These are phyloP conservation scores for Nakazawaea anatomiae DNA, from an alignment of 805 yeast genomes.

Conservation along the genomic window DNA sequence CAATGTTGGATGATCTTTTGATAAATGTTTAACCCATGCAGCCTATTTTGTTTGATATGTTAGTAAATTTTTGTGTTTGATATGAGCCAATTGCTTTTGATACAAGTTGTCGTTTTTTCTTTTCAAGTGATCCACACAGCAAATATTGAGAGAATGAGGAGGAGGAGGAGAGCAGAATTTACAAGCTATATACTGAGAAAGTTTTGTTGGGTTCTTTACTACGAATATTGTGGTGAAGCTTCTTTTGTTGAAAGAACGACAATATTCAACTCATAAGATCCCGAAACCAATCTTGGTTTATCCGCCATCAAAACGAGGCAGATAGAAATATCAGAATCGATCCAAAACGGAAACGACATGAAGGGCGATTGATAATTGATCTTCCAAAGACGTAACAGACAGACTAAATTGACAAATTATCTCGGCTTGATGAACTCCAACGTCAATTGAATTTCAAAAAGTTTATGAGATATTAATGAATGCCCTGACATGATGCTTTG, in stretches of 20 bases:
- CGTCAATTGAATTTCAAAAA: background rate
- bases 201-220: constrained; percentile 80
- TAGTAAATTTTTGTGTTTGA: constrained; percentile 21
- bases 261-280: constrained; percentile 82
- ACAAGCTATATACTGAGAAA: constrained; percentile 10
- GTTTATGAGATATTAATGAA: constrained; percentile 21
- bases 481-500: constrained; percentile 89
- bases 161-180: background rate
- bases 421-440: constrained; percentile 2
- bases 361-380: constrained; percentile 57
- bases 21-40: constrained; percentile 96
- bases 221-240: constrained; percentile 50
- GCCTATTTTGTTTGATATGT: constrained; percentile 52
- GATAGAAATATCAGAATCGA: constrained; percentile 27
- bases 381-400: constrained; percentile 99
- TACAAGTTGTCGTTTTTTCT: too few species aligned
- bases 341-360: constrained; percentile 42
- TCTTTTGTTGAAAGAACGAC: constrained; percentile 21
- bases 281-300: constrained; percentile 33
- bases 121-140: too few species aligned
- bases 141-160: too few species aligned
- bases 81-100: background rate
- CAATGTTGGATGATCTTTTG: constrained; percentile 87
- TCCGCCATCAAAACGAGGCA: constrained; percentile 39
- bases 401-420: constrained; percentile 40